Evolutionary conservation across 1,139 yeast species (phyloP), one percentile per base, ranked within the genome.

Genomic region (Hanseniaspora sp.): DNA sequence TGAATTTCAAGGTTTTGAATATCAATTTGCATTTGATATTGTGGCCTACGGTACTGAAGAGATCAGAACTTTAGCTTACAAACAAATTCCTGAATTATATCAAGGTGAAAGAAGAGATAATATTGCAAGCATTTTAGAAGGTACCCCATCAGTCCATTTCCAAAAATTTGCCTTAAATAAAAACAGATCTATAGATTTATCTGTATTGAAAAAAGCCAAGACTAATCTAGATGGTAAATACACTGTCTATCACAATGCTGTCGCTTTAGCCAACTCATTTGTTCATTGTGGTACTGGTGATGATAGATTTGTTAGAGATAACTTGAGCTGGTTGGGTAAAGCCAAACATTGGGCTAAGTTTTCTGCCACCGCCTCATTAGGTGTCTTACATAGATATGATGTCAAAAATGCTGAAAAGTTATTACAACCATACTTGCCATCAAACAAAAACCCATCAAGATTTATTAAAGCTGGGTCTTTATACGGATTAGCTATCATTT

Each of bases 321-420:
- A 92, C 65, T 74, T 90, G 62, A 96, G 92, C 64, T 94, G 97
- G 97, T 75, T 92, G 61, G 95, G 95, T 40, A 87, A 88, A 71
- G 97, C 98, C 12, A 83, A 94, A 52, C 90, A 90, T 69, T 92
- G 99, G 99, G 90, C 96, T 8, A 92, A 92, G 67, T 92, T 92
- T 67, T 82, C 95, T 0, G 97, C 98, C 7, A 92, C 98, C 34
- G 98, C 98, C 18, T 96, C 97, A 13, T 74, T 94, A 57, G 99
- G 99, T 67, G 98, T 92, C 37, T 90, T 92, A 62, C 98, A 92
- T 66, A 86, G 85, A 65, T 98, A 98, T 54, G 90, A 92, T 67
- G 76, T 92, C 59, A 79, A 95, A 1, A 95, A 87, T 67, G 98
- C 98, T 56, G 82, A 82, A 67, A 79, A 83, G 59, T 82, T 92